Percentiles rank a stretch among this genome's conserved stretches.
Conservation (phyloP, 345 rosid species). For the Salix purpurea region DNA sequence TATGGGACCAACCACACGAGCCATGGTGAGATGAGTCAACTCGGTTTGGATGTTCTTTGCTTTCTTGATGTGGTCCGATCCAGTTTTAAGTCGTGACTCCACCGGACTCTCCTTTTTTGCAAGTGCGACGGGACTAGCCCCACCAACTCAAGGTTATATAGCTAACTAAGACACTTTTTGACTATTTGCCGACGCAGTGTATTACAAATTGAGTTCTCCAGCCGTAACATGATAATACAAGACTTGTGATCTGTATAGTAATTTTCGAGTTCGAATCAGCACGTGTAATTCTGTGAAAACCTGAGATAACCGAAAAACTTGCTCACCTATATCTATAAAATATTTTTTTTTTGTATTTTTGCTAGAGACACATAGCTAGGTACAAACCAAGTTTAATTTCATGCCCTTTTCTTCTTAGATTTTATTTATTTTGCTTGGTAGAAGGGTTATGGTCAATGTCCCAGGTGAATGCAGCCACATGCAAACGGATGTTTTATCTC, state of each 20-base stretch:
- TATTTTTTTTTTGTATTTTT: no score
- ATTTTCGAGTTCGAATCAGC: no score
- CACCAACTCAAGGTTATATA: conserved; percentile 1
- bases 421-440: not conserved
- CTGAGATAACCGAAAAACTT: no score
- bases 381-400: not conserved
- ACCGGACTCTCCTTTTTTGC: not conserved
- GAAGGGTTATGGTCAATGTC: not conserved
- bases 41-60: not conserved
- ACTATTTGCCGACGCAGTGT: no score
- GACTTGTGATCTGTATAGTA: no score
- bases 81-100: not conserved
- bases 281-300: no score
- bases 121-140: conserved; percentile 2
- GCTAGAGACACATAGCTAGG: no score
- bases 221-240: no score
- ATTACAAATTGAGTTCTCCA: no score
- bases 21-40: not conserved
- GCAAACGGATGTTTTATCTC: conserved; percentile 3
- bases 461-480: conserved; percentile 7
- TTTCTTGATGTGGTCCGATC: not conserved
- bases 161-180: no score
- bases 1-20: conserved; percentile 14
- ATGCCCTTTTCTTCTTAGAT: not conserved
- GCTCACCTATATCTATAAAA: accelerated